These are phyloP conservation scores for Carex pumila DNA, from an alignment of 176 grass and related monocot genomes.

Conservation along the genomic window DNA sequence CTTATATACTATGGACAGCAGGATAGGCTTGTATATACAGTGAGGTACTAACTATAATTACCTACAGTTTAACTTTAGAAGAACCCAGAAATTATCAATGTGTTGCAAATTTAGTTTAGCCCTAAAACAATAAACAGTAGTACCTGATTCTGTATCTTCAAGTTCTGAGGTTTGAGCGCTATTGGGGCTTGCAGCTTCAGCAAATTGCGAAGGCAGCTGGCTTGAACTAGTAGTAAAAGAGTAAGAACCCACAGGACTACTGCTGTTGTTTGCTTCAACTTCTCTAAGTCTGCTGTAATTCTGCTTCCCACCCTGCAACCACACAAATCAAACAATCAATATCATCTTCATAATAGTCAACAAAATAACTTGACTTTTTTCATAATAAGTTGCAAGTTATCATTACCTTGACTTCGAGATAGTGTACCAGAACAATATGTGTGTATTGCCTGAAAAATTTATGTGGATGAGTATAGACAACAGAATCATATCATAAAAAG, in stretches of 20 bases:
- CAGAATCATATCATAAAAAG: conserved; percentile 8
- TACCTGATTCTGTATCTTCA: no score
- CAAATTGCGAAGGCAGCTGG: no score
- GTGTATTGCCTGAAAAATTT: conserved; percentile 74
- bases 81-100: conserved; percentile 38
- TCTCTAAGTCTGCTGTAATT: no score
- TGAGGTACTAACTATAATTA: background rate
- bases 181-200: no score
- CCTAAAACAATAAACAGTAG: conserved; percentile 17
- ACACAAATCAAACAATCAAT: background rate
- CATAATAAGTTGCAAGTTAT: background rate
- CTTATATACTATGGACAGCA: background rate
- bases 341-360: background rate
- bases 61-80: background rate
- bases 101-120: background rate
- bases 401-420: conserved; percentile 92
- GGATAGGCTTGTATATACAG: background rate
- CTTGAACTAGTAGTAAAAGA: no score
- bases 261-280: no score
- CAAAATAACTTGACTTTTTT: background rate
- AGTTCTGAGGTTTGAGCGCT: no score
- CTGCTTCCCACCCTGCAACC: no score
- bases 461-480: conserved; percentile 2
- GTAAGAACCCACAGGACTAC: no score
- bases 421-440: conserved; percentile 99